These are phyloP conservation scores for Entomortierella lignicola DNA, from an alignment of 192 early-diverging fungal species.

Conservation along the genomic window DNA sequence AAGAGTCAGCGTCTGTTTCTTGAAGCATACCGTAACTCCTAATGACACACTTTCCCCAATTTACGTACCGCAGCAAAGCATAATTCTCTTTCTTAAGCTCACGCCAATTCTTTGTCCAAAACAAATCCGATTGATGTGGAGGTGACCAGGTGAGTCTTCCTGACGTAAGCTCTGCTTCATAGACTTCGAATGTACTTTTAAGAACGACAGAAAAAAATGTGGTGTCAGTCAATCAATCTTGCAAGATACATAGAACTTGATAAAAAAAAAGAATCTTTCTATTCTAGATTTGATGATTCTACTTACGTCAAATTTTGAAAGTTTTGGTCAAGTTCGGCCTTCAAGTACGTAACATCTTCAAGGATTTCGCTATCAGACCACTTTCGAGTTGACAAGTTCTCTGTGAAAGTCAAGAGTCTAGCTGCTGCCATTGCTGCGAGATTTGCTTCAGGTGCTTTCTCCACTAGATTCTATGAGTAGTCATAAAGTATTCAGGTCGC, in stretches of 20 bases:
- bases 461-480: slow-evolving; percentile 76
- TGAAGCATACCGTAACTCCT: no score
- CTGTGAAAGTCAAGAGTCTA: slow-evolving; percentile 79
- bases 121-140: slow-evolving; percentile 91
- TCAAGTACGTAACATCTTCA: slow-evolving; percentile 81
- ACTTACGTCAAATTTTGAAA: slow-evolving; percentile 81
- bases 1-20: no score
- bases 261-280: no score
- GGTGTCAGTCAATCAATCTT: neutral
- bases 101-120: slow-evolving; percentile 92
- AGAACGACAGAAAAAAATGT: neutral
- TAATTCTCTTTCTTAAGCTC: slow-evolving; percentile 86
- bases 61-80: slow-evolving; percentile 58
- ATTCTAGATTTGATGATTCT: no score
- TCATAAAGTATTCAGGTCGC: no score
- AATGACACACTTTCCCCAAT: no score
- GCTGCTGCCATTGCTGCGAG: slow-evolving; percentile 90
- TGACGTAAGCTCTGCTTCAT: slow-evolving; percentile 87
- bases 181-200: slow-evolving; percentile 93
- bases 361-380: slow-evolving; percentile 93
- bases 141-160: slow-evolving; percentile 95
- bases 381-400: slow-evolving; percentile 83
- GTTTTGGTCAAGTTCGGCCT: slow-evolving; percentile 79
- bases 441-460: slow-evolving; percentile 81
- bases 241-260: no score